Evolutionary conservation across 345 rosid species (phyloP), one percentile per base, ranked within the genome.

Genomic region (Hypericum androsaemum): DNA sequence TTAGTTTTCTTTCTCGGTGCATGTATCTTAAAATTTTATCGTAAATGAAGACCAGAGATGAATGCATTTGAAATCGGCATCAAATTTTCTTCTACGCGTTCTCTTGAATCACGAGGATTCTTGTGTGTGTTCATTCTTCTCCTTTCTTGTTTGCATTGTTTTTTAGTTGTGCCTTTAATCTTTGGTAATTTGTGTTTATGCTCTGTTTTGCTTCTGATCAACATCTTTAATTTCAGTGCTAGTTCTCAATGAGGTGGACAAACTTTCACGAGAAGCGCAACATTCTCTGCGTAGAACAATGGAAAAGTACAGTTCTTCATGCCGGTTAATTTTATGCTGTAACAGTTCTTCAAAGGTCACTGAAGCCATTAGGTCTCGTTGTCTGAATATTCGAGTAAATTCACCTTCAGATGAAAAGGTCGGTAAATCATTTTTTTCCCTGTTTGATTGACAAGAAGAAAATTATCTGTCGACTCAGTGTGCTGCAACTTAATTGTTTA

Each of bases 251-350:
- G 99, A 92, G 72, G 99, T 88, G 55, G 95, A 88, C 90, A 92
- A 83, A 75, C 99, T 92, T 52, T 92, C 95, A 52, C 80, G 99
- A 78, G 97, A 88, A 74, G 98, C 98, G 16, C 98, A 92, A 6
- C 95, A 88, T 80, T 83, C 98, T 67, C 88, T 92, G 17, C 86
- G 98, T 53, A 80, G 97, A 77, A 88, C 98, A 43, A 92, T 92
- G 98, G 98, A 92, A 82, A 92, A 92, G 52, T 92, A 88, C 52
- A 88, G 97, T 71, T 59, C 90, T 48, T 88, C 76, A 49, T 92
- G 98, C 69, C 78, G 94, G 47, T 78, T 92, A 56, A 83, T 92
- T 64, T 79, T 88, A 47, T 92, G 97, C 73, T 83, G 98, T 63
- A 88, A 92, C 69, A 88, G 98, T 56, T 92, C 95, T 63, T 92